These are phyloP conservation scores for Meyerozyma athensensis DNA, from an alignment of 1,139 yeast species.

Conservation along the genomic window DNA sequence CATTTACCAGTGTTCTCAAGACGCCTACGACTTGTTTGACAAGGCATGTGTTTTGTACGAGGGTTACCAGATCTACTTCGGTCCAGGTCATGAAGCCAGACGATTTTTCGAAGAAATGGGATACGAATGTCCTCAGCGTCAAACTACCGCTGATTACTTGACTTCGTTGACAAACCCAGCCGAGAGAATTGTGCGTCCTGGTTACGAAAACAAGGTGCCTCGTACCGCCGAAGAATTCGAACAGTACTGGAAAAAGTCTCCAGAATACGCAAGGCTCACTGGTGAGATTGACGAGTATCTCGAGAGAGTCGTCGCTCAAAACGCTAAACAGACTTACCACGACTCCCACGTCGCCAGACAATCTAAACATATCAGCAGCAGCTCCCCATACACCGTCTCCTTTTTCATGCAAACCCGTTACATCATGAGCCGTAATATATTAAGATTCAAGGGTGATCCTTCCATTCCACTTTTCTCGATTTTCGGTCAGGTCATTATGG, in stretches of 20 bases:
- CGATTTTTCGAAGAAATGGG: constrained; percentile 64
- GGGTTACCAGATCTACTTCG: constrained; percentile 76
- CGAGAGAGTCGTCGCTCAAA: background rate
- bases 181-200: constrained; percentile 11
- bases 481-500: constrained; percentile 14
- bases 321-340: constrained; percentile 6
- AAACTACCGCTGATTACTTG: constrained; percentile 14
- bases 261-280: constrained; percentile 9
- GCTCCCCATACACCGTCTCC: constrained; percentile 15
- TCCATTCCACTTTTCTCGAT: constrained; percentile 13
- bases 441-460: constrained; percentile 14
- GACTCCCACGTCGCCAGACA: constrained; percentile 14
- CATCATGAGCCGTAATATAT: constrained; percentile 12
- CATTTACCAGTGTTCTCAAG: constrained; percentile 79
- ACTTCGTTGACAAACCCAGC: constrained; percentile 15
- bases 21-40: constrained; percentile 70
- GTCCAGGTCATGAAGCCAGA: constrained; percentile 56
- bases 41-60: constrained; percentile 68
- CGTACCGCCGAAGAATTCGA: constrained; percentile 13
- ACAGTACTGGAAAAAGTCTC: constrained; percentile 13
- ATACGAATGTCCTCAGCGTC: constrained; percentile 29
- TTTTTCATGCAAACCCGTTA: constrained; percentile 14
- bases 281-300: constrained; percentile 9
- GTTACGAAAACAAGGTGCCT: constrained; percentile 14
- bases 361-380: constrained; percentile 9